phyloP scores from a whole-genome alignment of 1,139 yeast species.

The Taiozyma sp. region DNA sequence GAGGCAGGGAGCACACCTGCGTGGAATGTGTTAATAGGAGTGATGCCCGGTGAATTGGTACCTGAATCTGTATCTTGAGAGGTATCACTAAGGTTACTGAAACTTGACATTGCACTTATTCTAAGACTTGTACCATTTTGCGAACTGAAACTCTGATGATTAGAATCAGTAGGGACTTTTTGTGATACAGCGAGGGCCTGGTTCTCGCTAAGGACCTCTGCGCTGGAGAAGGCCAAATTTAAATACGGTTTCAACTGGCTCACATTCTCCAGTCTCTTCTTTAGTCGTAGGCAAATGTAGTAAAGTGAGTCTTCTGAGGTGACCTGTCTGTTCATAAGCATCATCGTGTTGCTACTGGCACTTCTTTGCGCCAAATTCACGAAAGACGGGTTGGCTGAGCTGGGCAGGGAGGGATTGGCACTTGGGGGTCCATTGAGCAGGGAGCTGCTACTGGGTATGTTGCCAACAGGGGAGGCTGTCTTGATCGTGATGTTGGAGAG shows the following conservation, averaged over 20 bases:
- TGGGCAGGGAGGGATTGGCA: neutral
- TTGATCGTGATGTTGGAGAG: slow-evolving; percentile 5
- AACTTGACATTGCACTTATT: slow-evolving; percentile 18
- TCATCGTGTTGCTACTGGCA: slow-evolving; percentile 24
- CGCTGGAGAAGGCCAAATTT: slow-evolving; percentile 52
- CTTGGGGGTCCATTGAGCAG: neutral
- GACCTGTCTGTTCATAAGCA: slow-evolving; percentile 63
- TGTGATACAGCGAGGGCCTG: slow-evolving; percentile 60
- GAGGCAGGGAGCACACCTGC: slow-evolving; percentile 76
- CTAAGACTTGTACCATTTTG: slow-evolving; percentile 13
- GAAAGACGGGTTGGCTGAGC: slow-evolving; percentile 9
- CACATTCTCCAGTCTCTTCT: slow-evolving; percentile 53
- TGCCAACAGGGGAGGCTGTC: slow-evolving; percentile 4
- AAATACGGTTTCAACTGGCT: slow-evolving; percentile 74
- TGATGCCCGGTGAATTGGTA: slow-evolving; percentile 4
- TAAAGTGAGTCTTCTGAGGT: slow-evolving; percentile 67
- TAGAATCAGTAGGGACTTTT: slow-evolving; percentile 20
- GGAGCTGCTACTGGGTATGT: slow-evolving; percentile 5
- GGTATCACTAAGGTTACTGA: slow-evolving; percentile 22
- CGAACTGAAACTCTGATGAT: slow-evolving; percentile 15
- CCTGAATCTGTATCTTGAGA: slow-evolving; percentile 4
- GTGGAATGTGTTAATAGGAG: slow-evolving; percentile 52
- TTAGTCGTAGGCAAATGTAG: slow-evolving; percentile 61
- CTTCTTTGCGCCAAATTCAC: slow-evolving; percentile 4
- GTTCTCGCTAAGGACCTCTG: slow-evolving; percentile 67